Base-by-base conservation (phyloP, 1,284 basidiomycete genomes). In the Mycosarcoma mackinlayi region DNA sequence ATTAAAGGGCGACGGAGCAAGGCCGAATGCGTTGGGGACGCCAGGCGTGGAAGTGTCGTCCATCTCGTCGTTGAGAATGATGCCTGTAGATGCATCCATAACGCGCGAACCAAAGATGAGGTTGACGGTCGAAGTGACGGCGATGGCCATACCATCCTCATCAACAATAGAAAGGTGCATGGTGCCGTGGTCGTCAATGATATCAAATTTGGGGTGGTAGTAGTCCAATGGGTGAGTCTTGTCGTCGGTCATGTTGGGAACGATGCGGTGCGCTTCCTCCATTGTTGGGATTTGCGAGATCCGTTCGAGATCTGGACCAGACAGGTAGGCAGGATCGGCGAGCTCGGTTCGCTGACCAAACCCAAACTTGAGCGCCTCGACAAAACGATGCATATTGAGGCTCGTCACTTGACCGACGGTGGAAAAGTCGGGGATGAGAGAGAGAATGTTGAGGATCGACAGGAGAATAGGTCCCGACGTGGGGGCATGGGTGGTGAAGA, bases 401-500 rank as follows among this genome's bases (percentile, higher is more conserved):
- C 49, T 48, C 34, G 60, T 73, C 30, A 52, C 35, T 30, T 47
- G 52, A 3, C 50, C 37, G 19, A 49, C 50, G 6, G 46, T 38
- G 28, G 49, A 38, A 11, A 55, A 56, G 6, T 72, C 67, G 13
- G 71, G 61, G 52, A 73, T 77, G 35, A 65, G 45, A 19, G 66
- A 63, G 30, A 78, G 60, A 21, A 70, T 68, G 69, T 85, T 80
- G 21, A 84, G 63, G 1, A 79, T 72, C 7, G 75, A 76, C 0
- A 84, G 70, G 13, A 83, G 57, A 10, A 83, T 73, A 6, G 77
- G 63, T 0, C 83, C 83, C 16, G 73, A 78, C 18, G 79, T 80
- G 2, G 83, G 83, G 3, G 81, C 81, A 88, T 88, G 58, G 0
- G 91, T 88, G 0, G 92, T 93, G 83, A 92, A 96, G 23, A 98